Evolutionary conservation across 2,329 filamentous ascomycete genomes (phyloP), one percentile per base, ranked within the genome.

Genomic region (Plenodomus lindquistii): DNA sequence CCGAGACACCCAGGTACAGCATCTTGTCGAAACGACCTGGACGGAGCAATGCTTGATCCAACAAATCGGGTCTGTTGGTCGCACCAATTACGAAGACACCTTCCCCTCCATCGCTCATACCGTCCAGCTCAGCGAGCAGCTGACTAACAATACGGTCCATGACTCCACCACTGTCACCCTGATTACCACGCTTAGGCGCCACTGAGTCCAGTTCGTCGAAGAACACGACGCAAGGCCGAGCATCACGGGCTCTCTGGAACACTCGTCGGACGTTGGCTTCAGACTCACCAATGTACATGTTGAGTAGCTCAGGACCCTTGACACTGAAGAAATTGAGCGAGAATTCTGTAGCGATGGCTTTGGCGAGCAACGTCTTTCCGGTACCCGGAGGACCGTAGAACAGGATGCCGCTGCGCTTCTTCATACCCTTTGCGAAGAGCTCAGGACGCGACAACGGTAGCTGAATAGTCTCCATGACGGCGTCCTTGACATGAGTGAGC

Each of bases 141-240:
- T 97, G 94, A 50, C 88, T 94, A 42, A 99, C 93, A 58, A 97
- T 97, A 46, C 94, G 85, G 71, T 97, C 94, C 93, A 97, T 97
- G 46, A 97, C 94, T 67, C 94, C 94, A 48, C 94, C 93, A 55
- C 91, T 96, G 66, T 97, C 94, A 40, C 94, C 94, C 73, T 97
- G 93, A 65, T 97, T 97, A 31, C 94, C 94, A 73, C 94, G 83
- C 77, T 97, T 97, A 0, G 94, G 94, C 4, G 94, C 93, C 2
- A 97, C 93, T 0, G 89, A 94, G 72, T 96, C 91, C 59, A 96
- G 72, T 71, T 96, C 91, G 65, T 96, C 91, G 65, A 96, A 96
- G 79, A 96, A 96, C 42, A 96, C 91, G 40, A 93, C 89, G 59
- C 91, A 96, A 6, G 91, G 91, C 22, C 90, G 77, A 1, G 91